phyloP scores from a whole-genome alignment of 2,329 filamentous ascomycete species.

The Microcyclospora tardicrescens region DNA sequence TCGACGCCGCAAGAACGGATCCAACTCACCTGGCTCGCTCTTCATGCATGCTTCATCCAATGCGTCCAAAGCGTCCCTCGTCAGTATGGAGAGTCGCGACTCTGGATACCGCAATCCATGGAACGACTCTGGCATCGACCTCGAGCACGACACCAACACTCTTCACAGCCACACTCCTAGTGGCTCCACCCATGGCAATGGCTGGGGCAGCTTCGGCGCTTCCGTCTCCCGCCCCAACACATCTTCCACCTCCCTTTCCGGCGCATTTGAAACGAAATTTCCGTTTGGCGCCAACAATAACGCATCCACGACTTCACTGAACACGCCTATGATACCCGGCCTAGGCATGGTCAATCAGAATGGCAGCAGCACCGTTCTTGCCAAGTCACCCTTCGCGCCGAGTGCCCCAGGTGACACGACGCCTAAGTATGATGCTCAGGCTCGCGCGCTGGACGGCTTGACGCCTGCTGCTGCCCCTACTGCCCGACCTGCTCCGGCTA shows the following conservation, averaged over 20 bases:
- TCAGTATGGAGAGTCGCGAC: slow-evolving; percentile 88
- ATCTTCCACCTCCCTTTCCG: slow-evolving; percentile 48
- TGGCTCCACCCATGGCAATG: slow-evolving; percentile 29
- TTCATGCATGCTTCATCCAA: slow-evolving; percentile 80
- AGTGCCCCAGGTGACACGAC: slow-evolving; percentile 21
- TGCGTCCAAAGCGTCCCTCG: slow-evolving; percentile 88
- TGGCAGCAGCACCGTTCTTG: slow-evolving; percentile 3
- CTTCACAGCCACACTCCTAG: slow-evolving; percentile 1
- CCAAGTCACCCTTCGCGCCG: slow-evolving; percentile 4
- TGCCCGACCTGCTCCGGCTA: slow-evolving; percentile 1
- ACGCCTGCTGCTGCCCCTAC: slow-evolving; percentile 4
- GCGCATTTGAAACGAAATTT: slow-evolving; percentile 48
- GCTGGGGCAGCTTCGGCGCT: slow-evolving; percentile 28
- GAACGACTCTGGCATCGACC: slow-evolving; percentile 95
- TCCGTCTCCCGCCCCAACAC: slow-evolving; percentile 50
- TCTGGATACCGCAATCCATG: slow-evolving; percentile 94
- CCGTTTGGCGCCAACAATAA: slow-evolving; percentile 41
- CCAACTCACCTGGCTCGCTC: slow-evolving; percentile 56
- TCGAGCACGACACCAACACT: slow-evolving; percentile 59
- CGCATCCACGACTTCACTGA: slow-evolving; percentile 25
- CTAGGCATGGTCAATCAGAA: slow-evolving; percentile 20
- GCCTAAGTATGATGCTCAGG: slow-evolving; percentile 20
- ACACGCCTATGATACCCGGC: slow-evolving; percentile 26
- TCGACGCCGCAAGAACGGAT: slow-evolving; percentile 84
- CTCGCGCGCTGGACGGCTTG: slow-evolving; percentile 4